A percentile compares a stretch with the other conserved stretches of the same genome.
phyloP scores from a whole-genome alignment of 208 protist genomes.

The Leishmania turanica region DNA sequence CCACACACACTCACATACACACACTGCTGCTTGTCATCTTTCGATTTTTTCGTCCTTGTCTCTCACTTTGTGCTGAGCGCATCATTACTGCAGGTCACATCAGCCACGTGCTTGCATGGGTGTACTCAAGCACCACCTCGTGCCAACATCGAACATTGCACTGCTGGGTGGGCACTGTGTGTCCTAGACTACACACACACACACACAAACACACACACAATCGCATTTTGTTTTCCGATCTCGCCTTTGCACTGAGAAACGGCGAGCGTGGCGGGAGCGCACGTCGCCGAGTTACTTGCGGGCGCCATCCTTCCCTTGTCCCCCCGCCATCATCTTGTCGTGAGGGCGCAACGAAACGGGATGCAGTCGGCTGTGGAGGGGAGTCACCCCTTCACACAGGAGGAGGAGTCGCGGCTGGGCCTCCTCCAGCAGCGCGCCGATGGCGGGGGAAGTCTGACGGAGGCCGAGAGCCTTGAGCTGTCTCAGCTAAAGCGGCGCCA shows the following conservation, averaged over 20 bases:
- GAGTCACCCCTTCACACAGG: constrained; percentile 41
- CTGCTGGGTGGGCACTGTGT: neutral
- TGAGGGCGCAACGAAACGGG: neutral
- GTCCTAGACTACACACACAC: neutral
- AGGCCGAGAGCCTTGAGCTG: constrained; percentile 47
- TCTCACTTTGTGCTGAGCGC: neutral
- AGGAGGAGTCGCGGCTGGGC: constrained; percentile 54
- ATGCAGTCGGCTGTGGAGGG: constrained; percentile 11
- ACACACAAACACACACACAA: neutral
- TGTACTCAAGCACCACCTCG: neutral
- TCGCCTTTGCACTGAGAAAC: neutral
- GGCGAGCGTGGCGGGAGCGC: neutral
- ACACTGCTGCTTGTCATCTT: neutral
- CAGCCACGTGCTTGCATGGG: neutral
- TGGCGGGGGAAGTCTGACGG: constrained; percentile 26
- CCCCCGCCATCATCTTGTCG: neutral
- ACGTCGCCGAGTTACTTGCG: neutral
- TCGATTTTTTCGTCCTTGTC: neutral
- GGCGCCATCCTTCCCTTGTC: neutral
- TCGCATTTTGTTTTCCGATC: neutral
- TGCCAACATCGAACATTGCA: neutral
- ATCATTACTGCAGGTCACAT: neutral
- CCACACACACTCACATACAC: neutral
- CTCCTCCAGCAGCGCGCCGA: constrained; percentile 33
- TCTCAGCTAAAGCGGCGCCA: constrained; percentile 48